A percentile compares a stretch with the other conserved stretches of the same genome.
phyloP scores from a whole-genome alignment of 2,329 filamentous ascomycete species.

The Aspergillus transmontanensis region DNA sequence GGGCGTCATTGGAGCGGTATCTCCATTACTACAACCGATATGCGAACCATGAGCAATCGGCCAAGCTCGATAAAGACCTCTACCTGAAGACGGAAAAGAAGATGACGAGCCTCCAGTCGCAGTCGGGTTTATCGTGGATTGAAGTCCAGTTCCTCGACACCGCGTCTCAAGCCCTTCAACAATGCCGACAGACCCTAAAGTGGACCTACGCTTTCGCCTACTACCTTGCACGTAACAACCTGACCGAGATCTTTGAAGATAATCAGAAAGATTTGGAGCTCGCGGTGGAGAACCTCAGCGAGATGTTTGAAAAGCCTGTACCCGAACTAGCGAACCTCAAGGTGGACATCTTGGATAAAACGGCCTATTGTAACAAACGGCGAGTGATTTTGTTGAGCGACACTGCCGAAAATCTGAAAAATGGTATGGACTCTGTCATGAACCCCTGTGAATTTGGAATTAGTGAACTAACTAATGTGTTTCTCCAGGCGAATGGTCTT shows the following conservation, averaged over 20 bases:
- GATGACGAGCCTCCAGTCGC: conserved; percentile 93
- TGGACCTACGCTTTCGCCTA: conserved; percentile 99
- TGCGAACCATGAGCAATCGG: conserved; percentile 97
- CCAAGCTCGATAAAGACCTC: conserved; percentile 93
- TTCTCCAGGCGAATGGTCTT: conserved; percentile 47
- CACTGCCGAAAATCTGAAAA: conserved; percentile 87
- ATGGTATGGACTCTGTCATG: conserved; percentile 61
- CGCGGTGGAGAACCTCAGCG: conserved; percentile 94
- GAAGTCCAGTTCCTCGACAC: conserved; percentile 96
- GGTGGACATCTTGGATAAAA: conserved; percentile 98
- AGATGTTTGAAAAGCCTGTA: conserved; percentile 99
- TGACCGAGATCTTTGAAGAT: conserved; percentile 96
- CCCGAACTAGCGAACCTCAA: conserved; percentile 81
- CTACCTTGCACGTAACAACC: conserved; percentile 92
- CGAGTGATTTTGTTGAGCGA: conserved; percentile 87
- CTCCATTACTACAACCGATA: conserved; percentile 99
- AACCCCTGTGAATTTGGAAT: neutral
- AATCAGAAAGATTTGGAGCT: conserved; percentile 98
- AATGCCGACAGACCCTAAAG: conserved; percentile 96
- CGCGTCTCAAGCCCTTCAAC: conserved; percentile 89
- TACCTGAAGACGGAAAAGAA: conserved; percentile 97
- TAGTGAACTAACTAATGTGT: conserved; percentile 10
- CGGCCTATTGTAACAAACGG: conserved; percentile 91
- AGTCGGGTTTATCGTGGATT: conserved; percentile 97
- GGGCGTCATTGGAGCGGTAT: conserved; percentile 91